A percentile compares a stretch with the other conserved stretches of the same genome.
These are phyloP conservation scores for Linum tenue DNA, from an alignment of 345 rosid species.

Conservation along the genomic window DNA sequence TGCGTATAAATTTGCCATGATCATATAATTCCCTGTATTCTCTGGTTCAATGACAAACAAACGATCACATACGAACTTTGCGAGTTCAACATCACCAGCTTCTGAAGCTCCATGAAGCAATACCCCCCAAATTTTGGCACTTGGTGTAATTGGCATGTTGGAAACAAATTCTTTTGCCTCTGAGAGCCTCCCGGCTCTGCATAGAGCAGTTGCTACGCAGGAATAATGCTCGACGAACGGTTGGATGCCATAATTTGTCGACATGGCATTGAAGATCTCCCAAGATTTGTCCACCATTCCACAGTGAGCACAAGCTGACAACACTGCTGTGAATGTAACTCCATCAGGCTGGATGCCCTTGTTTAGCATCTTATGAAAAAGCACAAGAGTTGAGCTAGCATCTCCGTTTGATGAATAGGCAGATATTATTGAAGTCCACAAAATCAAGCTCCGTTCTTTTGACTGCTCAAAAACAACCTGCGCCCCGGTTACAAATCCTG, in stretches of 20 bases:
- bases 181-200: conserved; percentile 62
- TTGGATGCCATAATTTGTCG: conserved; percentile 28
- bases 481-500: conserved; percentile 56
- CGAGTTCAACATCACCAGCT: conserved; percentile 55
- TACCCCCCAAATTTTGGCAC: conserved; percentile 79
- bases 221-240: conserved; percentile 78
- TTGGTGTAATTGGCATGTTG: conserved; percentile 61
- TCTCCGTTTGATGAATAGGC: conserved; percentile 73
- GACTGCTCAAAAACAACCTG: conserved; percentile 45
- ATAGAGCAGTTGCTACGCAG: conserved; percentile 64
- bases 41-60: conserved; percentile 70
- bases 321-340: conserved; percentile 62
- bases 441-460: conserved; percentile 48
- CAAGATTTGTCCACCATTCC: conserved; percentile 54
- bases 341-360: conserved; percentile 50
- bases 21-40: conserved; percentile 58
- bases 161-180: conserved; percentile 62
- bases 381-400: conserved; percentile 37
- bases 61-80: conserved; percentile 44
- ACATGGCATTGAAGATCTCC: conserved; percentile 48
- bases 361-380: conserved; percentile 50
- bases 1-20: conserved; percentile 73
- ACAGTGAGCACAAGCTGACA: conserved; percentile 71
- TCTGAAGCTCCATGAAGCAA: conserved; percentile 73
- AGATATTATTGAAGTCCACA: conserved; percentile 81